Evolutionary conservation across 179 eudicot genomes (phyloP).

Genomic region (Gypsophila paniculata): DNA sequence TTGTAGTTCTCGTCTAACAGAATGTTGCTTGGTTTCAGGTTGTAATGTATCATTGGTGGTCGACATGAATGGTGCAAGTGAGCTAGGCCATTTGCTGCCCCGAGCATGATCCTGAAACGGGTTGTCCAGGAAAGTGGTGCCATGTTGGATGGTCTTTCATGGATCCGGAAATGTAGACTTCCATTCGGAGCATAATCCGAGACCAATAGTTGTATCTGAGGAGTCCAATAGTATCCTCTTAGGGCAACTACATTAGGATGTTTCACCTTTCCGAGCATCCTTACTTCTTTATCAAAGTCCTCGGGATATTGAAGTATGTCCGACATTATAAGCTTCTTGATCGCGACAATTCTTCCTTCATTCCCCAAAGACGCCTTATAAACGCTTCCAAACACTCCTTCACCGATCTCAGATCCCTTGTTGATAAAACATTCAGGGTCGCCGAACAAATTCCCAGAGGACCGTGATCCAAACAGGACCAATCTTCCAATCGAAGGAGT

Average conservation of each 20-base stretch:
- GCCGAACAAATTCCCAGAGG: slow-evolving; percentile 41
- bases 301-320: slow-evolving; percentile 60
- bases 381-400: slow-evolving; percentile 73
- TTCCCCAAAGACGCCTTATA: slow-evolving; percentile 59
- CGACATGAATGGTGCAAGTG: slow-evolving; percentile 79
- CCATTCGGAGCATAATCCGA: slow-evolving; percentile 66
- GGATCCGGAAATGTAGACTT: slow-evolving; percentile 64
- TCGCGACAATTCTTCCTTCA: slow-evolving; percentile 51
- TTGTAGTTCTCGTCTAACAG: slow-evolving; percentile 66
- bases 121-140: slow-evolving; percentile 64
- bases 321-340: slow-evolving; percentile 60
- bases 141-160: slow-evolving; percentile 41
- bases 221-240: slow-evolving; percentile 94
- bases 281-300: slow-evolving; percentile 75
- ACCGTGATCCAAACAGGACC: slow-evolving; percentile 59
- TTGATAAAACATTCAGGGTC: slow-evolving; percentile 56
- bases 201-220: slow-evolving; percentile 69
- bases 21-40: slow-evolving; percentile 78
- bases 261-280: slow-evolving; percentile 66
- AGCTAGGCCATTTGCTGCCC: slow-evolving; percentile 80
- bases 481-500: slow-evolving; percentile 63
- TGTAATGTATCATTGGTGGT: slow-evolving; percentile 86
- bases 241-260: slow-evolving; percentile 65
- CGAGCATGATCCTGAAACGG: slow-evolving; percentile 68
- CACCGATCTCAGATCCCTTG: slow-evolving; percentile 72